These are phyloP conservation scores for Moniliophthora roreri DNA, from an alignment of 1,284 basidiomycete genomes.

Conservation along the genomic window DNA sequence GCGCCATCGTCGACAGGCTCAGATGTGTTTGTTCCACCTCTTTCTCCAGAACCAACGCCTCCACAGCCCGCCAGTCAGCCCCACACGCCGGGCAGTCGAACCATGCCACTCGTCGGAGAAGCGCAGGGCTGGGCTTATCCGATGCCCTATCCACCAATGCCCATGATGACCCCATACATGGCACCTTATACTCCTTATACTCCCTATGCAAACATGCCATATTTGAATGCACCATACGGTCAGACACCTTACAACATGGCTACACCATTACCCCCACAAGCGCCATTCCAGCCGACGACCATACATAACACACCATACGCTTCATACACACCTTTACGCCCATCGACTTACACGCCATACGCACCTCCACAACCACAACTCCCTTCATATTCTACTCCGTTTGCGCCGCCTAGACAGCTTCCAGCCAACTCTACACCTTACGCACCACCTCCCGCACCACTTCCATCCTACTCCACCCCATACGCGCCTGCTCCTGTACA, in stretches of 20 bases:
- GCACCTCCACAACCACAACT: too few relatives aligned
- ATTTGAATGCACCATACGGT: too few relatives aligned
- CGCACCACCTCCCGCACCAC: background rate
- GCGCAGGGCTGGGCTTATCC: constrained; percentile 1
- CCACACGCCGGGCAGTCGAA: background rate
- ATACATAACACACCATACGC: background rate
- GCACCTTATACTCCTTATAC: background rate
- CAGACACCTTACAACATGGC: too few relatives aligned
- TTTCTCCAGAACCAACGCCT: background rate
- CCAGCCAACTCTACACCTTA: background rate
- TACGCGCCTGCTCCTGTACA: background rate
- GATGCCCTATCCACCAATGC: constrained; percentile 1
- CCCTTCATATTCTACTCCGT: background rate
- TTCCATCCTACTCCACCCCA: background rate
- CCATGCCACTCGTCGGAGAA: background rate
- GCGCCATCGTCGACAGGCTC: too few relatives aligned
- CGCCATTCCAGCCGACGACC: too few relatives aligned
- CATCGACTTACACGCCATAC: background rate
- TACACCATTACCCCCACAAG: too few relatives aligned
- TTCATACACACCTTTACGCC: background rate
- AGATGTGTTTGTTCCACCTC: background rate
- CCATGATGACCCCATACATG: background rate
- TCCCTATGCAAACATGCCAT: background rate
- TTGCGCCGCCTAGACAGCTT: background rate
- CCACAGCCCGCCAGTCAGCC: background rate